These are phyloP conservation scores for Naumovozyma baii DNA, from an alignment of 805 yeast genomes.

Conservation along the genomic window DNA sequence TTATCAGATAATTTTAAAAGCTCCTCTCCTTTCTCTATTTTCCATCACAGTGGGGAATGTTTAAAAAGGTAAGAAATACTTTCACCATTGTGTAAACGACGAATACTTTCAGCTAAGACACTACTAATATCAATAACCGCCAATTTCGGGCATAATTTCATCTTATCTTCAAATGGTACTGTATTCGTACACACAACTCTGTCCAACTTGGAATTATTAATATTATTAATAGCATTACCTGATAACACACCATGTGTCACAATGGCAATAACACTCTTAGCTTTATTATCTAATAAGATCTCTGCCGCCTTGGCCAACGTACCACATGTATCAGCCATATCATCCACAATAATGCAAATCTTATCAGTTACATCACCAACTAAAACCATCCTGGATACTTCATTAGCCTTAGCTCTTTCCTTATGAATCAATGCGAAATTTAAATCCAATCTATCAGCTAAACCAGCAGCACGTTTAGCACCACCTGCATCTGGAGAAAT, in stretches of 20 bases:
- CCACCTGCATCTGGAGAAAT: slow-evolving; percentile 89
- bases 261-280: slow-evolving; percentile 66
- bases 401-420: slow-evolving; percentile 76
- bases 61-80: slow-evolving; percentile 69
- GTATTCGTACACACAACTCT: slow-evolving; percentile 73
- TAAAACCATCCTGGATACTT: slow-evolving; percentile 73
- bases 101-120: slow-evolving; percentile 69
- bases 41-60: slow-evolving; percentile 21
- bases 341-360: slow-evolving; percentile 71
- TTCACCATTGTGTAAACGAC: slow-evolving; percentile 83
- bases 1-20: too few relatives aligned
- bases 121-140: slow-evolving; percentile 61
- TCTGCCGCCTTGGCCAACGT: slow-evolving; percentile 79
- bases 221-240: slow-evolving; percentile 62
- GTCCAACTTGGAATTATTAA: slow-evolving; percentile 58
- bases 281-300: slow-evolving; percentile 55
- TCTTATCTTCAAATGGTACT: slow-evolving; percentile 63
- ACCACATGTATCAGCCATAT: slow-evolving; percentile 88
- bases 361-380: slow-evolving; percentile 78
- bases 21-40: background rate
- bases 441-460: slow-evolving; percentile 70
- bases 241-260: slow-evolving; percentile 76
- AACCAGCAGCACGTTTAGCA: slow-evolving; percentile 78
- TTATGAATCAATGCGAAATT: slow-evolving; percentile 79
- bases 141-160: slow-evolving; percentile 44